Evolutionary conservation across 2,329 filamentous ascomycete genomes (phyloP).

Genomic region (Calonectria pseudoreteaudii): DNA sequence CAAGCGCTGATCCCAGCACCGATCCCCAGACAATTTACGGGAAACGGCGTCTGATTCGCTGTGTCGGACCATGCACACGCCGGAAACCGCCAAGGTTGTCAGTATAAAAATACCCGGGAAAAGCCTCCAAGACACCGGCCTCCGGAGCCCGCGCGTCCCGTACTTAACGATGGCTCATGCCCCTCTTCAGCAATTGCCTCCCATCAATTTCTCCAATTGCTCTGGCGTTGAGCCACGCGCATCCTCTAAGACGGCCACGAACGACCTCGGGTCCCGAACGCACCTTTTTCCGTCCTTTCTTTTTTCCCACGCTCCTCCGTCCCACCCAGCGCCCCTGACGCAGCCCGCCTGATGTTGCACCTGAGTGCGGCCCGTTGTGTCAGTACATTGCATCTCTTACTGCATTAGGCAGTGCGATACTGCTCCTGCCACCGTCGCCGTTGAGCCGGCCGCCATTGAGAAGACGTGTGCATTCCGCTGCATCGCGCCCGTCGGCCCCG

Average conservation of each 20-base stretch:
- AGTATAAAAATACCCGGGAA: neutral
- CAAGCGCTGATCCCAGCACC: neutral
- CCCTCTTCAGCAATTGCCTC: slow-evolving; percentile 10
- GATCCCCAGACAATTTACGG: neutral
- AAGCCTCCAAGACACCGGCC: neutral
- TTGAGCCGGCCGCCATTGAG: neutral
- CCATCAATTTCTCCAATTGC: slow-evolving; percentile 22
- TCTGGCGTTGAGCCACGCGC: slow-evolving; percentile 6
- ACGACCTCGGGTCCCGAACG: slow-evolving; percentile 29
- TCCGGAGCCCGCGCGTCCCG: slow-evolving; percentile 41
- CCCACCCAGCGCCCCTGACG: slow-evolving; percentile 15
- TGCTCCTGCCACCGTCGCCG: neutral
- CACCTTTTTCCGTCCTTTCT: slow-evolving; percentile 17
- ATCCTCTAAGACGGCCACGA: slow-evolving; percentile 7
- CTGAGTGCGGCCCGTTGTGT: neutral
- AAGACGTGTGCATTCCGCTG: neutral
- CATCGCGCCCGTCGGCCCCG: neutral
- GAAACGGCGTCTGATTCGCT: slow-evolving; percentile 30
- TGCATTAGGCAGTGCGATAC: slow-evolving; percentile 1
- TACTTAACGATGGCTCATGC: neutral
- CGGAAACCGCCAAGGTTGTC: slow-evolving; percentile 18
- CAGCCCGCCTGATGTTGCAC: slow-evolving; percentile 12
- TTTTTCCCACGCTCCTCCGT: slow-evolving; percentile 12
- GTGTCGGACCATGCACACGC: slow-evolving; percentile 30
- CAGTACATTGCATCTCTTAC: neutral